Evolutionary conservation across 345 rosid genomes (phyloP), one percentile per base, ranked within the genome.

Genomic region (Populus pruinosa): DNA sequence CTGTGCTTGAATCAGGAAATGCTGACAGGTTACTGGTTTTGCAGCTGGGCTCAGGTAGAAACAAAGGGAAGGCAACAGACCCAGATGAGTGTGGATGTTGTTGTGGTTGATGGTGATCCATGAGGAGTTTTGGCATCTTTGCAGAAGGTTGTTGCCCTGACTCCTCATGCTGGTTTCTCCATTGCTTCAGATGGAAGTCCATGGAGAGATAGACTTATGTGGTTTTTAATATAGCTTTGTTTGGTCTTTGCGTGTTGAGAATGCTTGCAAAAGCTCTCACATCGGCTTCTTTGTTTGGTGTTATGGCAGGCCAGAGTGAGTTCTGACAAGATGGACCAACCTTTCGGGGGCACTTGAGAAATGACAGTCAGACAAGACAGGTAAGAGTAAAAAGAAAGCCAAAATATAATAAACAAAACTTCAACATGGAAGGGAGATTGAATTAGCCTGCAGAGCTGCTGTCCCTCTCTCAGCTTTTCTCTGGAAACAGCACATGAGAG

Each of bases 101-200:
- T 3, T 23, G 85, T 20, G 47, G 70, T 8, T 68, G 79, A 49
- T 59, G 80, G 14, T 50, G 74, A 74, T 90, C 91, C 80, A 87
- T 66, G 72, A 86, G 79, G 76, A 88, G 95, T 84, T 89, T 96
- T 75, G 95, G 96, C 69, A 88, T 88, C 88, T 96, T 91, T 53
- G 87, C 87, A 81, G 87, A 78, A 38, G 75, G 86, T 62, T 83
- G 90, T 75, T 88, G 88, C 62, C 88, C 92, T 90, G 96, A 87
- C 90, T 84, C 88, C 77, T 90, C 86, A 8, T 63, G 72, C 83
- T 85, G 92, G 86, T 76, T 89, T 84, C 93, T 89, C 98, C 99
- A 90, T 84, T 92, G 93, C 88, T 94, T 94, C 91, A 90, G 90
- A 82, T 89, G 92, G 87, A 88, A 91, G 89, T 96, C 98, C 99